A percentile compares a stretch with the other conserved stretches of the same genome.
phyloP scores from a whole-genome alignment of 78 protist genomes.

The Anaeramoeba ignava region DNA sequence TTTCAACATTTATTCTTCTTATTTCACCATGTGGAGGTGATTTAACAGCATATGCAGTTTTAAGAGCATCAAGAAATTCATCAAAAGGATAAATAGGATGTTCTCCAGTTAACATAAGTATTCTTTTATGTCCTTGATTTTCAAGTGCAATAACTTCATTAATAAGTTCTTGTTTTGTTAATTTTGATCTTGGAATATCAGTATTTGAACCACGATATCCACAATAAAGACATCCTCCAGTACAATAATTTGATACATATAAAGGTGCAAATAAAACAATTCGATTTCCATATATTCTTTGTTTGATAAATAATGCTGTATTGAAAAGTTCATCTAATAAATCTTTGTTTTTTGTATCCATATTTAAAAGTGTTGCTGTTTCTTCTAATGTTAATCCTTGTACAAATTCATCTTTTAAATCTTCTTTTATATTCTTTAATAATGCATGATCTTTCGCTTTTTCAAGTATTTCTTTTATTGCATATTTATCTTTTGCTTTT shows the following conservation, averaged over 20 bases:
- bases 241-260: constrained; percentile 12
- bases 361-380: constrained; percentile 10
- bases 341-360: neutral
- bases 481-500: neutral
- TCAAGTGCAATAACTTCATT: neutral
- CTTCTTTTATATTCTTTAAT: neutral
- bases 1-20: constrained; percentile 22
- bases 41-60: neutral
- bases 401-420: neutral
- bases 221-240: constrained; percentile 7
- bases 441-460: neutral
- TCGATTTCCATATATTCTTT: constrained; percentile 16
- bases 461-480: neutral
- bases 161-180: neutral
- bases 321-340: neutral
- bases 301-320: constrained; percentile 14
- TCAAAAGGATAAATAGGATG: constrained; percentile 13
- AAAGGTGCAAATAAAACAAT: constrained; percentile 23
- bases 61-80: constrained; percentile 1
- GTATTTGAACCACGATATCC: neutral
- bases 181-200: neutral
- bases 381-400: neutral
- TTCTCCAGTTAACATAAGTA: constrained; percentile 5
- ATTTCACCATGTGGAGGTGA: constrained; percentile 7
- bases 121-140: constrained; percentile 2